Conservation (phyloP, 2,329 filamentous ascomycete genomes). For the Diaporthe sp. region DNA sequence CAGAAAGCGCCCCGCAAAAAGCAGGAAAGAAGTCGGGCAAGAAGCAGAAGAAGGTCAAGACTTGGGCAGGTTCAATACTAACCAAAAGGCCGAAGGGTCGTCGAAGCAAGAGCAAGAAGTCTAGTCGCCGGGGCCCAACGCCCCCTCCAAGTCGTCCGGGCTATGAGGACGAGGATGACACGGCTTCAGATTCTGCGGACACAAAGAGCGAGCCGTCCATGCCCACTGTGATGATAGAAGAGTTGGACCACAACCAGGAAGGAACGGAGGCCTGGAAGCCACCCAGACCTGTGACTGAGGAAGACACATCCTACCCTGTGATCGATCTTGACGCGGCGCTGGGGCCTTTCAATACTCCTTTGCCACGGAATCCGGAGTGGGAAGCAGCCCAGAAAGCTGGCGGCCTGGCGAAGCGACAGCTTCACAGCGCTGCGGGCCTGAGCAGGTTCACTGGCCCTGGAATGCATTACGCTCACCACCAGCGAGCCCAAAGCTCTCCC, state of each 20-base stretch:
- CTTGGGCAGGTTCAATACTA: slow-evolving; percentile 76
- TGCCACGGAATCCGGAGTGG: slow-evolving; percentile 71
- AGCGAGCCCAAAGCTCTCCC: slow-evolving; percentile 83
- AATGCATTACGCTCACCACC: slow-evolving; percentile 75
- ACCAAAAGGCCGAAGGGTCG: slow-evolving; percentile 68
- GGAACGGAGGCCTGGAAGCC: slow-evolving; percentile 50
- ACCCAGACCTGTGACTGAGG: slow-evolving; percentile 54
- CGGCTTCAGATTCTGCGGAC: slow-evolving; percentile 39
- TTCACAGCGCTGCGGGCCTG: slow-evolving; percentile 82
- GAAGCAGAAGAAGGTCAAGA: slow-evolving; percentile 78
- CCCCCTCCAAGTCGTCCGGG: slow-evolving; percentile 51
- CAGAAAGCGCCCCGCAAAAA: slow-evolving; percentile 40
- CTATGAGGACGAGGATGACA: slow-evolving; percentile 45
- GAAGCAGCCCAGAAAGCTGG: slow-evolving; percentile 72
- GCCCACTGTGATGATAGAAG: slow-evolving; percentile 55
- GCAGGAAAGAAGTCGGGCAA: slow-evolving; percentile 44
- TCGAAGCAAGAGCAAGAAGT: slow-evolving; percentile 54
- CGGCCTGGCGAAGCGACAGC: slow-evolving; percentile 69
- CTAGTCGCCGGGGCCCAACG: slow-evolving; percentile 56
- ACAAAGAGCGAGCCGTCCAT: slow-evolving; percentile 45
- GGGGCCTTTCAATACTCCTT: slow-evolving; percentile 88
- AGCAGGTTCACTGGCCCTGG: slow-evolving; percentile 75
- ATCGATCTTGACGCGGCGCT: slow-evolving; percentile 96
- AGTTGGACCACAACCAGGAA: slow-evolving; percentile 44
- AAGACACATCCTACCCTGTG: slow-evolving; percentile 79